Conservation (phyloP, 192 early-diverging fungal genomes). For the Coemansia sp. region DNA sequence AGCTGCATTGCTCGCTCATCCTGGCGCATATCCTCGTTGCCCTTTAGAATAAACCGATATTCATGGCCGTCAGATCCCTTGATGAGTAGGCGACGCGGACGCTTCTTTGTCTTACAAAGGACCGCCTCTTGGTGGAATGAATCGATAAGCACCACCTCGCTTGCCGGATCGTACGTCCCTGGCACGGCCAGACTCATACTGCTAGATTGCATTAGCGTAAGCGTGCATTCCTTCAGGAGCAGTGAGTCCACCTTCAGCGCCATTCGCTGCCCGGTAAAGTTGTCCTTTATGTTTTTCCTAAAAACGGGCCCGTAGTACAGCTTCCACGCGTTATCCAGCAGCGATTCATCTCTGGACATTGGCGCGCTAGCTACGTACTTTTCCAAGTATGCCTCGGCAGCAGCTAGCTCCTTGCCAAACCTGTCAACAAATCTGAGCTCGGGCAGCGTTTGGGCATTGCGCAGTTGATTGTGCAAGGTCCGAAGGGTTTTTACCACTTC, state of each 20-base stretch:
- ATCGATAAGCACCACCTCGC: conserved; percentile 83
- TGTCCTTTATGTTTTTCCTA: not conserved
- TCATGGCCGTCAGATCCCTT: conserved; percentile 87
- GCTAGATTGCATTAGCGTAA: conserved; percentile 79
- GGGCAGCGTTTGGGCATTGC: conserved; percentile 83
- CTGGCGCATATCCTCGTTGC: conserved; percentile 96
- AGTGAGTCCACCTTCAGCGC: not conserved
- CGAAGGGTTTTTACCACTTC: conserved; percentile 90
- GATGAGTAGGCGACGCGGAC: conserved; percentile 84
- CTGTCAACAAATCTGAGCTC: conserved; percentile 95
- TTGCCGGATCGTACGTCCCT: conserved; percentile 83
- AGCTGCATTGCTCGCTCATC: conserved; percentile 99
- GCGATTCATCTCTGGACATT: conserved; percentile 74
- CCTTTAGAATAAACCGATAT: conserved; percentile 93
- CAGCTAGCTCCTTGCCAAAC: conserved; percentile 87
- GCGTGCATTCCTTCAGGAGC: conserved; percentile 63
- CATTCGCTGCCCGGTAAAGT: not conserved
- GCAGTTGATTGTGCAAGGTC: conserved; percentile 78
- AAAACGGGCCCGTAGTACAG: conserved; percentile 65
- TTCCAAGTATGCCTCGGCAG: conserved; percentile 86
- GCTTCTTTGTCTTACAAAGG: conserved; percentile 91
- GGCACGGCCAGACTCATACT: conserved; percentile 92
- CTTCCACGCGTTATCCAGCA: conserved; percentile 94
- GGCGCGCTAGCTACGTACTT: conserved; percentile 63
- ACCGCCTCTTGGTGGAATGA: conserved; percentile 84